Base-by-base conservation (phyloP, 2,329 filamentous ascomycete genomes). In the Mycosphaerella sp. region DNA sequence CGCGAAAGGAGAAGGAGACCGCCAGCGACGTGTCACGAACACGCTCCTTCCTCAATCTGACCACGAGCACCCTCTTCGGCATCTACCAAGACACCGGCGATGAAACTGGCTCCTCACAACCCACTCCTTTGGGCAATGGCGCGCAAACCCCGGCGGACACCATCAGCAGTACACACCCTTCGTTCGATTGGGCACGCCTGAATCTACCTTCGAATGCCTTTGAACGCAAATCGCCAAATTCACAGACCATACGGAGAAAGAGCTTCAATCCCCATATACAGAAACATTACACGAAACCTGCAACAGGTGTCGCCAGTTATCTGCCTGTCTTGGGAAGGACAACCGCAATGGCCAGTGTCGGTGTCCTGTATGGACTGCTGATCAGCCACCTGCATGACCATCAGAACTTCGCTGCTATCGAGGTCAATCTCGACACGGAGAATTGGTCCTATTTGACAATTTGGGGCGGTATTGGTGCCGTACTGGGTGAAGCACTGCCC, bases 61-160 rank as follows among this genome's bases (percentile, higher is more conserved):
- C 89, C 3, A 85, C 87, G 8, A 91, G 89, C 2, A 95, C 93
- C 0, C 80, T 98, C 4, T 87, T 86, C 62, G 92, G 93, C 51
- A 98, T 98, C 65, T 98, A 95, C 75, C 84, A 84, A 9, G 83
- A 83, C 6, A 81, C 81, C 0, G 78, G 79, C 32, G 80, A 80
- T 43, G 71, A 72, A 59, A 72, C 79, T 61, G 70, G 76, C 51
- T 64, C 65, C 55, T 81, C 82, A 60, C 83, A 84, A 58, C 65
- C 54, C 17, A 69, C 67, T 26, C 89, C 89, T 2, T 93, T 86
- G 85, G 88, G 86, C 23, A 87, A 84, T 0, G 89, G 88, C 36
- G 81, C 86, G 32, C 81, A 87, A 67, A 88, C 86, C 0, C 87
- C 87, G 2, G 66, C 67, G 63, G 34, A 38, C 10, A 10, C 34